Base-by-base conservation (phyloP, 2,329 filamentous ascomycete species). In the Fusarium guadeloupense region DNA sequence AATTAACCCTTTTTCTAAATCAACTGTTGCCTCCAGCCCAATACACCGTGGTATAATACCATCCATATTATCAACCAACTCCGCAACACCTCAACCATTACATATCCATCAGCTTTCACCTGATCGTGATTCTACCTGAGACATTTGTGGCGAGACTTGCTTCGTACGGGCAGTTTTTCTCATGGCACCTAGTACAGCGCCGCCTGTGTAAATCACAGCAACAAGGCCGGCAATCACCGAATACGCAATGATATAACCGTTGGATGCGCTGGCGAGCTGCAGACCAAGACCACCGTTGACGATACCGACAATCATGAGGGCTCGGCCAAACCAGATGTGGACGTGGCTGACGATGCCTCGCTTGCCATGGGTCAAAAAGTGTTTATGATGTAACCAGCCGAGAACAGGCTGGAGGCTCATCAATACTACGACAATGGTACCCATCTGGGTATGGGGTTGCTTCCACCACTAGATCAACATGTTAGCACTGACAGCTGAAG, bases 241-340 rank as follows among this genome's bases (percentile, higher is more conserved):
- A 71, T 89, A 89, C 0, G 81, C 83, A 41, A 85, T 79, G 46
- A 83, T 71, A 38, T 81, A 80, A 10, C 71, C 67, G 4, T 59
- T 72, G 1, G 73, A 62, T 1, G 80, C 78, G 14, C 65, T 59
- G 1, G 83, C 77, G 14, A 87, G 75, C 61, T 81, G 59, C 23
- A 90, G 74, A 4, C 87, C 87, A 5, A 89, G 72, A 0, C 86
- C 87, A 50, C 87, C 87, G 66, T 89, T 89, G 64, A 89, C 71
- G 38, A 89, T 77, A 21, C 85, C 87, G 4, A 89, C 69, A 16
- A 83, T 50, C 60, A 90, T 83, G 37, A 89, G 71, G 2, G 76
- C 66, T 16, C 87, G 81, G 12, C 87, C 87, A 66, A 81, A 86
- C 85, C 85, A 89, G 63, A 88, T 82, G 69, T 90, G 87, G 2